Base-by-base conservation (phyloP, 1,284 basidiomycete genomes). In the Puccinia hordei region DNA sequence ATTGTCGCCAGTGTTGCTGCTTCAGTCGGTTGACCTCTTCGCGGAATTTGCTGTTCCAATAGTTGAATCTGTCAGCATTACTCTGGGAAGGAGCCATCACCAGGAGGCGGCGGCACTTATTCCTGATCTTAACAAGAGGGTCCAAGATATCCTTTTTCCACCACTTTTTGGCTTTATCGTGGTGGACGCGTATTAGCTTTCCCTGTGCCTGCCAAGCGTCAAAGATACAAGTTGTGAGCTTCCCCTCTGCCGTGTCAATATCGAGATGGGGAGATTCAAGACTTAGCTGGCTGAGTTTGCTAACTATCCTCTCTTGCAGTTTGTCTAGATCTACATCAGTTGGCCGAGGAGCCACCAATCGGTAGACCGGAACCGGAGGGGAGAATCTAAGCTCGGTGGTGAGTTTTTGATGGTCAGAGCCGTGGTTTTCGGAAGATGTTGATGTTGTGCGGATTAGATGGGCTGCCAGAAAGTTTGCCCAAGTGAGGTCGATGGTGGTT, bases 101-200 rank as follows among this genome's bases (percentile, higher is more conserved):
- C 30, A 73, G 17, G 41, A 41, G 49, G 6, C 51, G 3, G 9
- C 72, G 46, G n/a, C 41, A 41, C 13, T 44, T 53, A 24, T 73
- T 73, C 19, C 51, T 15, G 8, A 53, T 44, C 33, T 38, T 55
- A 2, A 73, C 2, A 0, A 73, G 13, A 3, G 72, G 72, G 24
- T 73, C 53, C 4, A 73, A 51, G 10, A 22, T 38, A 6, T 57
- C 51, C 72, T 73, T 57, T 33, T 38, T 12, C 72, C 72, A 73
- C 72, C 72, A 73, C 17, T 13, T 8, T 33, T 73, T 73, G 10
- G 19, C 38, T 38, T 73, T 30, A 4, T 6, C 1, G 17, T 33
- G 33, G 33, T 73, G 0, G 27, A 53, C 19, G n/a, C 41, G 41
- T 44, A 13, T 44, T 8, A 6, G 41, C 41, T 13, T 44, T 44